Evolutionary conservation across 2,329 filamentous ascomycete species (phyloP).

Genomic region (Zelopaecilomyces penicillatus): DNA sequence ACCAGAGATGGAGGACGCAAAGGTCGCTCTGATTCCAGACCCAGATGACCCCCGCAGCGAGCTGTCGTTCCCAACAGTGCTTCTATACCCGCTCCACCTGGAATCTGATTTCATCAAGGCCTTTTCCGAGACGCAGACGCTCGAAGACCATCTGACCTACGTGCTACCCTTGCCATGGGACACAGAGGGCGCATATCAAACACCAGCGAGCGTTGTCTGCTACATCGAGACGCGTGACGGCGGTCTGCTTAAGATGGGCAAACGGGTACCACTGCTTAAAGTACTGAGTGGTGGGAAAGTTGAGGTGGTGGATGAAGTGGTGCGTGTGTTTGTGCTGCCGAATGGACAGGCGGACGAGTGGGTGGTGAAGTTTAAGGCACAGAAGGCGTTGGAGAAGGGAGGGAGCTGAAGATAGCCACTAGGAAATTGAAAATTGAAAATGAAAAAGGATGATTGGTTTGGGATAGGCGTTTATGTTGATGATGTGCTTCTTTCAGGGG

Average conservation of each 20-base stretch:
- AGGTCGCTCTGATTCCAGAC: conserved; percentile 60
- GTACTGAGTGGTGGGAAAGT: conserved; percentile 68
- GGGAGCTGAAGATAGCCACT: conserved; percentile 2
- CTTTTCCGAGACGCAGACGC: conserved; percentile 67
- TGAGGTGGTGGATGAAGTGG: conserved; percentile 78
- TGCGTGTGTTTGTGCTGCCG: conserved; percentile 77
- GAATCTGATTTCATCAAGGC: conserved; percentile 88
- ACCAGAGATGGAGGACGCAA: conserved; percentile 82
- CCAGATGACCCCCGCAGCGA: conserved; percentile 63
- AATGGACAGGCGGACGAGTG: conserved; percentile 61
- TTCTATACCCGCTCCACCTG: conserved; percentile 75
- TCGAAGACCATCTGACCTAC: conserved; percentile 73
- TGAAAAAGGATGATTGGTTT: neutral
- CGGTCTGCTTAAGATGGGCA: conserved; percentile 81
- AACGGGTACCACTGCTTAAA: conserved; percentile 70
- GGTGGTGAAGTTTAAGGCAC: conserved; percentile 76
- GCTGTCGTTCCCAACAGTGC: conserved; percentile 67
- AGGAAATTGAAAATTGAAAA: neutral
- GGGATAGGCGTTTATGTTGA: neutral
- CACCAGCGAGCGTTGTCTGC: conserved; percentile 61
- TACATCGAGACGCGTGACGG: conserved; percentile 78
- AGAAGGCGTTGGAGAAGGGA: conserved; percentile 47
- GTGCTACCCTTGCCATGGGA: conserved; percentile 91
- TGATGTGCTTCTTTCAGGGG: too few relatives aligned
- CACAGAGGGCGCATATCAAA: conserved; percentile 51